A percentile compares a stretch with the other conserved stretches of the same genome.
These are phyloP conservation scores for Spathaspora boniae DNA, from an alignment of 805 yeast genomes.

Conservation along the genomic window DNA sequence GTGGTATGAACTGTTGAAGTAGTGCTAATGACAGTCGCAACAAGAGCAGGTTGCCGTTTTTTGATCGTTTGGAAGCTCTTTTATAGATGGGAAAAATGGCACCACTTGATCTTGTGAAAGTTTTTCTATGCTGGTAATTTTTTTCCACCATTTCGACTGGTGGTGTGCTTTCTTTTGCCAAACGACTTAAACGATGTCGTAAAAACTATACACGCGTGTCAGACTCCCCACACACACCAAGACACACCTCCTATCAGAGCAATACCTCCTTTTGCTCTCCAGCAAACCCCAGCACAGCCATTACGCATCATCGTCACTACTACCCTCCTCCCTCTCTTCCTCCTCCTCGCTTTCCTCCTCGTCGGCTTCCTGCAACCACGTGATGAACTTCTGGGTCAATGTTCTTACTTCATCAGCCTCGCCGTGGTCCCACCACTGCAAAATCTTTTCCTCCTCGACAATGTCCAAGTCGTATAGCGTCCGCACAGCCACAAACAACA, in stretches of 20 bases:
- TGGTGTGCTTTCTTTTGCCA: no score
- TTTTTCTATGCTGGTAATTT: constrained; percentile 1
- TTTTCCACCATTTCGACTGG: no score
- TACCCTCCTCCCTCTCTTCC: constrained; percentile 31
- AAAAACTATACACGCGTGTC: no score
- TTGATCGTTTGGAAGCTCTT: not conserved
- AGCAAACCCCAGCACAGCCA: not conserved
- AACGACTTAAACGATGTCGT: no score
- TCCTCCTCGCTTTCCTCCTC: constrained; percentile 44
- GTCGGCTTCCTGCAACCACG: constrained; percentile 81
- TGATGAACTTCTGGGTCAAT: constrained; percentile 70
- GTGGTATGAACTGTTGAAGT: not conserved
- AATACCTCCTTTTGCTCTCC: no score
- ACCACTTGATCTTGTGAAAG: constrained; percentile 3
- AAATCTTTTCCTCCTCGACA: constrained; percentile 74
- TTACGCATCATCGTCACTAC: not conserved
- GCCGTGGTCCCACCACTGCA: constrained; percentile 72
- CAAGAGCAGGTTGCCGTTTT: no score
- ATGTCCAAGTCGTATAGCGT: constrained; percentile 79
- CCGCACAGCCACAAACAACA: constrained; percentile 50
- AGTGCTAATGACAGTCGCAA: no score
- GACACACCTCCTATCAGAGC: no score
- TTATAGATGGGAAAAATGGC: constrained; percentile 4
- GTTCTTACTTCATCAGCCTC: constrained; percentile 46
- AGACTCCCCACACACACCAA: no score